Base-by-base conservation (phyloP, 805 yeast species). In the Blastobotrys attinorum region DNA sequence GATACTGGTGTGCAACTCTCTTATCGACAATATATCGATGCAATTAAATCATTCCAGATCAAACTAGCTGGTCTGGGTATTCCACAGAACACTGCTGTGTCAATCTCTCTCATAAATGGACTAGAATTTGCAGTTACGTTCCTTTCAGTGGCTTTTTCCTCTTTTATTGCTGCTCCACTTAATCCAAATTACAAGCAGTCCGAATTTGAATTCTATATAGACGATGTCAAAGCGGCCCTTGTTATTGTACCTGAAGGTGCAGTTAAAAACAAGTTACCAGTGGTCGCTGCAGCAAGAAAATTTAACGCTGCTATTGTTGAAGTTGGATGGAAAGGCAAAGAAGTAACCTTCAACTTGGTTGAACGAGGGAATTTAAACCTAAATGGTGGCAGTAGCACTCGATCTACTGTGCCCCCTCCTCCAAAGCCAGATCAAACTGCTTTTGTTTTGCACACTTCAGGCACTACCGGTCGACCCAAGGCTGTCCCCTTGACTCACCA, bases 381-480 rank as follows among this genome's bases (percentile, higher is more conserved):
- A 15, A 6, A 6, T 6, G 7, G 15, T 11, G 15, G 15, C 15
- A 11, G 17, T 31, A 7, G 10, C 7, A n/a, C 17, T 5, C 4
- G 32, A 22, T 33, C 13, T 11, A 34, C 13, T 42, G 44, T 33
- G 29, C 45, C 42, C 15, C 36, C 37, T 15, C 47, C 22, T 27
- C 59, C 78, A 2, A 49, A 58, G 13, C 71, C 77, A 1, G 62
- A 69, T 37, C 81, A 79, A 46, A 69, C 76, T 31, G 86, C 86
- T 2, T 62, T 81, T 59, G 76, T 81, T 21, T 63, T 81, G 39
- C 87, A 81, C 61, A 81, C 89, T 6, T 75, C 82, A 38, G 89
- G 89, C 23, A 81, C 88, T 6, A 81, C 88, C 2, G 86, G 87
- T 2, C 71, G 79, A 42, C 88, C 88, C 40, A 81, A 81, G 59